Percentiles rank a stretch among this genome's conserved stretches.
These are phyloP conservation scores for Nitzschia sp. DNA, from an alignment of 108 stramenopile genomes.

Conservation along the genomic window DNA sequence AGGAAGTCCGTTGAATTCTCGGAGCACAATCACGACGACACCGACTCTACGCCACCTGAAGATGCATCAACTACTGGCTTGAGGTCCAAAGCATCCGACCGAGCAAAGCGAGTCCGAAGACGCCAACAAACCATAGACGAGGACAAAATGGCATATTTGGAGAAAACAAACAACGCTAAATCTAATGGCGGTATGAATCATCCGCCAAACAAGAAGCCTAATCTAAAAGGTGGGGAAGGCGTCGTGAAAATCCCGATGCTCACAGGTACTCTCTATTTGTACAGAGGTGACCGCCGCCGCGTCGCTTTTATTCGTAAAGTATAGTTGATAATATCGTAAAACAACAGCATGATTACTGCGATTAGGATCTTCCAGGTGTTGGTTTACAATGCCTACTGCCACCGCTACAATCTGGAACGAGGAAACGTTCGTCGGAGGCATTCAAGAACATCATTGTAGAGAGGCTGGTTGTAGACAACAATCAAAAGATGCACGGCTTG, in stretches of 20 bases:
- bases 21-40: conserved; percentile 1
- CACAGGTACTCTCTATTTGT: conserved; percentile 63
- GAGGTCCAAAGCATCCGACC: conserved; percentile 9
- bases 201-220: conserved; percentile 40
- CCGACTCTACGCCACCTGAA: conserved; percentile 1
- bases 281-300: conserved; percentile 44
- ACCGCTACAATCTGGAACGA: too few species aligned
- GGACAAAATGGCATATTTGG: neutral
- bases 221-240: conserved; percentile 35
- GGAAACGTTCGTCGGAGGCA: too few species aligned
- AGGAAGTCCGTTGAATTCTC: neutral
- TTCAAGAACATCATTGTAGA: too few species aligned
- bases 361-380: too few species aligned
- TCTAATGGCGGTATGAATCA: neutral
- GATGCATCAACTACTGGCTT: neutral
- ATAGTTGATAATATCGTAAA: conserved; percentile 21
- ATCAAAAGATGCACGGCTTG: too few species aligned
- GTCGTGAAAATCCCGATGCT: conserved; percentile 54
- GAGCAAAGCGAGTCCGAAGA: conserved; percentile 22
- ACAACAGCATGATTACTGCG: too few species aligned
- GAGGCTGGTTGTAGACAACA: too few species aligned
- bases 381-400: too few species aligned
- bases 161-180: neutral
- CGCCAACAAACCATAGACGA: conserved; percentile 22
- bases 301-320: conserved; percentile 56